phyloP scores from a whole-genome alignment of 208 protist genomes.

The Dictyostelium gargantuum region DNA sequence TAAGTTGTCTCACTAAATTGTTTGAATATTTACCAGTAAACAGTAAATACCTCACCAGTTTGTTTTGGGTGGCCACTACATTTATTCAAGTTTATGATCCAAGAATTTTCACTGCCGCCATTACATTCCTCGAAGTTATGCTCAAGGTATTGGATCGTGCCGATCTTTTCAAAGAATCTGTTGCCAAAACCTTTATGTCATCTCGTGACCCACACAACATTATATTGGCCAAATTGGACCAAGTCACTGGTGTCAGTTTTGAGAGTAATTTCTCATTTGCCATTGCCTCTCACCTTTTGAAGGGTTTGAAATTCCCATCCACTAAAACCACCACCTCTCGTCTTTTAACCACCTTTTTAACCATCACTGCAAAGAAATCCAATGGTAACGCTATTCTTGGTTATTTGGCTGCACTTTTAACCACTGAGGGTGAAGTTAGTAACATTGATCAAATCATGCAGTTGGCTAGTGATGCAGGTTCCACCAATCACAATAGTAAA shows the following conservation, averaged over 20 bases:
- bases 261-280: constrained; percentile 73
- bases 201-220: neutral
- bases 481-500: neutral
- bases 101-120: constrained; percentile 59
- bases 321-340: constrained; percentile 13
- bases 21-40: constrained; percentile 43
- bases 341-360: constrained; percentile 17
- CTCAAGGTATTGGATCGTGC: constrained; percentile 64
- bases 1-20: constrained; percentile 68
- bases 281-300: constrained; percentile 61
- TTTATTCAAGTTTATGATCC: constrained; percentile 65
- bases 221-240: constrained; percentile 49
- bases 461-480: neutral
- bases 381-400: neutral
- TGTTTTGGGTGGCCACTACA: constrained; percentile 75
- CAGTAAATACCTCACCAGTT: neutral
- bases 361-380: constrained; percentile 10
- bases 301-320: constrained; percentile 55
- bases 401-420: constrained; percentile 10
- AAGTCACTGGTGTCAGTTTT: constrained; percentile 65
- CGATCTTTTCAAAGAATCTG: constrained; percentile 37
- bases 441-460: constrained; percentile 30
- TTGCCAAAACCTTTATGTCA: neutral
- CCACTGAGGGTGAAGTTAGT: constrained; percentile 14
- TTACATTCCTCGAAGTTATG: constrained; percentile 67